A percentile compares a stretch with the other conserved stretches of the same genome.
Conservation (phyloP, 1,284 basidiomycete species). For the Ustilago lituana region DNA sequence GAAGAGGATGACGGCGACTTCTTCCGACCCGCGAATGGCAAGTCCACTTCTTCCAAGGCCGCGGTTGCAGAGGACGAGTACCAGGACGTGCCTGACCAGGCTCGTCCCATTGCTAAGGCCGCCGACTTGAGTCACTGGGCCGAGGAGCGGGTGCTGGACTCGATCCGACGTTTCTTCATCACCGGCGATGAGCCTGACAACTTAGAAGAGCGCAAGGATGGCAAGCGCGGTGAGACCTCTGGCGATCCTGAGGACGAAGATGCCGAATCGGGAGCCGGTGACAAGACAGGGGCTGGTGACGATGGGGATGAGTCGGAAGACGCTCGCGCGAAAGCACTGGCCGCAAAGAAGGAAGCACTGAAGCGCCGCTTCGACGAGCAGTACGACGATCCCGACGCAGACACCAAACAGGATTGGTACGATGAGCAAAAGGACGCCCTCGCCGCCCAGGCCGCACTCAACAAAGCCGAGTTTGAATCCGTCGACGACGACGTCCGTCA, state of each 20-base stretch:
- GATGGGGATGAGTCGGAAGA: slow-evolving; percentile 67
- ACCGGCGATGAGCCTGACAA: slow-evolving; percentile 73
- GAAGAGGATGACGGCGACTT: slow-evolving; percentile 75
- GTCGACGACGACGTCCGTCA: slow-evolving; percentile 81
- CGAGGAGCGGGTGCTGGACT: slow-evolving; percentile 83
- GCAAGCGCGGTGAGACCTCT: slow-evolving; percentile 18
- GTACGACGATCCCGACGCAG: slow-evolving; percentile 84
- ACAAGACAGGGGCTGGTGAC: slow-evolving; percentile 69
- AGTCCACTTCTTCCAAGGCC: slow-evolving; percentile 68
- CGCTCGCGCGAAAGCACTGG: slow-evolving; percentile 73
- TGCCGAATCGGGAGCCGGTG: slow-evolving; percentile 44
- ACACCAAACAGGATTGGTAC: slow-evolving; percentile 62
- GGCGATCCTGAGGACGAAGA: slow-evolving; percentile 67
- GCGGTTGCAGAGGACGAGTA: slow-evolving; percentile 40
- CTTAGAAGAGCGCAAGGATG: slow-evolving; percentile 48
- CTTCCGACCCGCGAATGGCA: slow-evolving; percentile 72
- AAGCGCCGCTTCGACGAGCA: slow-evolving; percentile 97
- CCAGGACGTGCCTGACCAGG: slow-evolving; percentile 75
- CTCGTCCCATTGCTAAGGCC: slow-evolving; percentile 73
- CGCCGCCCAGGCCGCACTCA: slow-evolving; percentile 82
- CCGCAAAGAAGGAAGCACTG: slow-evolving; percentile 87
- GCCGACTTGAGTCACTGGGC: slow-evolving; percentile 78
- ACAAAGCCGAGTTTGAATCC: slow-evolving; percentile 84
- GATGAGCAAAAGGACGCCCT: slow-evolving; percentile 87
- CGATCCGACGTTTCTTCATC: slow-evolving; percentile 88